phyloP scores from a whole-genome alignment of 345 rosid species.

The Populus euphratica region DNA sequence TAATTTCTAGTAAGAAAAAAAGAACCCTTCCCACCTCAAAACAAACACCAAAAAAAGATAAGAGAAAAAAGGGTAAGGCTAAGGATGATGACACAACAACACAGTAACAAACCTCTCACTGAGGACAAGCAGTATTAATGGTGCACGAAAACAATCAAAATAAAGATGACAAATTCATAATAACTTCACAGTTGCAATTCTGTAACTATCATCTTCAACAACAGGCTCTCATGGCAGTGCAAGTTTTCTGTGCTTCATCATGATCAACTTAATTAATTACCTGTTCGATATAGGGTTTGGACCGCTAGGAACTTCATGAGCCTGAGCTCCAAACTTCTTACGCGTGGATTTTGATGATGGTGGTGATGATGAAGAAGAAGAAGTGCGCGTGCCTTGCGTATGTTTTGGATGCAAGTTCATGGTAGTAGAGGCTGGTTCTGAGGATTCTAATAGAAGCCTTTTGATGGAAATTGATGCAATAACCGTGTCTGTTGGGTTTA shows the following conservation, averaged over 20 bases:
- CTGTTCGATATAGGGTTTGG: conserved; percentile 88
- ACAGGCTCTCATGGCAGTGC: background rate
- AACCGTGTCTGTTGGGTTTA: conserved; percentile 1
- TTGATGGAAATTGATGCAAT: conserved; percentile 24
- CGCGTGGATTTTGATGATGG: conserved; percentile 18
- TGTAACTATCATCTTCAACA: background rate
- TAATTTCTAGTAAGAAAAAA: conserved; percentile 17
- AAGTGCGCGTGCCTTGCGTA: conserved; percentile 13
- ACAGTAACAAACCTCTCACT: conserved; percentile 16
- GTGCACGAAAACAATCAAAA: conserved; percentile 7
- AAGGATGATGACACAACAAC: conserved; percentile 13
- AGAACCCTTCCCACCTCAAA: background rate
- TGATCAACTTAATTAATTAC: conserved; percentile 17
- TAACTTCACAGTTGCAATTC: conserved; percentile 7
- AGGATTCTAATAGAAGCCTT: conserved; percentile 48
- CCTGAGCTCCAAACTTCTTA: conserved; percentile 45
- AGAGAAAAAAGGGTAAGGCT: background rate
- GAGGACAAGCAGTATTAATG: conserved; percentile 17
- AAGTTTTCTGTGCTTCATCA: background rate
- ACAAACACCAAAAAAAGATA: background rate
- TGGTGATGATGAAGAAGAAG: conserved; percentile 8
- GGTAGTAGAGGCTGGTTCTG: conserved; percentile 34
- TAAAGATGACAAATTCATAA: conserved; percentile 17
- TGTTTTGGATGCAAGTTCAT: conserved; percentile 40
- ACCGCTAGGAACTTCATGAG: conserved; percentile 85